Base-by-base conservation (phyloP, 2,329 filamentous ascomycete species). In the Huntiella abstrusa region DNA sequence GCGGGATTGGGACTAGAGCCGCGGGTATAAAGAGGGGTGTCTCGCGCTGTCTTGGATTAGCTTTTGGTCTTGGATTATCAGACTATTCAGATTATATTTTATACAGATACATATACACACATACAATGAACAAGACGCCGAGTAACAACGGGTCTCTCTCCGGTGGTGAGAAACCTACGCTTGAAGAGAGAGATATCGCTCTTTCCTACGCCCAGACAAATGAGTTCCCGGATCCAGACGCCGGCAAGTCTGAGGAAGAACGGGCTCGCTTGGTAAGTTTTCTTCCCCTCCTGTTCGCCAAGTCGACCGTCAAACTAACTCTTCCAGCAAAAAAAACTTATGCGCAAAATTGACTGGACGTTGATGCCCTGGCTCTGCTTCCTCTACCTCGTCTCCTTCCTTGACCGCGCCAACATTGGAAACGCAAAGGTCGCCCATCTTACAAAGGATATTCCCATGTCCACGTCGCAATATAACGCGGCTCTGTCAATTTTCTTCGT, bases 401-500 rank as follows among this genome's bases (percentile, higher is more conserved):
- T 86, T 38, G 76, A 80, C 56, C 69, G 79, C 11, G 86, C 83
- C 19, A 88, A 91, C 55, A 83, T 87, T 49, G 83, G 83, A 39
- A 71, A 70, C 61, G 84, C 74, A 34, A 77, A 75, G 52, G 71
- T 78, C 49, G 71, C 70, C 17, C 63, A 66, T 43, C 60, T 75
- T 8, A 52, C 61, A 22, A 53, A 66, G 8, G 75, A 81, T 48
- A 63, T 91, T 12, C 53, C 70, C 32, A 73, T 88, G 67, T 69
- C 68, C 0, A 67, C 70, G 2, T 61, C 66, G 4, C 67, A 81
- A 56, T 93, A 86, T 63, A 87, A 87, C 58, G 67, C 72, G 16
- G 73, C 77, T 0, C 67, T 93, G 5, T 83, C 81, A 33, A 80
- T 92, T 54, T 93, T 93, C 64, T 93, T 92, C 63, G 69, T 92